Evolutionary conservation across 2,329 filamentous ascomycete species (phyloP).

Genomic region (Aureobasidium subglaciale): DNA sequence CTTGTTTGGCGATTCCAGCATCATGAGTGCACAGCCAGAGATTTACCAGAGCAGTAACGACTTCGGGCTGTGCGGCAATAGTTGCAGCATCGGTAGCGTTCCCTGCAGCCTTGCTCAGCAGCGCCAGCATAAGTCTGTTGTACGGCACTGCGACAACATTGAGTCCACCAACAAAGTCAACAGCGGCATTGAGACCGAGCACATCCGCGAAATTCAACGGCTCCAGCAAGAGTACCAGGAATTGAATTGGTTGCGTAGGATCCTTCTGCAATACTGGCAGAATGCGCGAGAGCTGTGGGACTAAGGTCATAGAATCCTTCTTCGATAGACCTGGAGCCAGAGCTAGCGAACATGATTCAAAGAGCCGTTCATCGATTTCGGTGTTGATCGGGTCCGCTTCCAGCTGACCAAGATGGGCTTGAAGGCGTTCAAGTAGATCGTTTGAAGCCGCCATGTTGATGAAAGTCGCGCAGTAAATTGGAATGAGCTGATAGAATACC

Average conservation of each 20-base stretch:
- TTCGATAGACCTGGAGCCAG: slow-evolving; percentile 33
- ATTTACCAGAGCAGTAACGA: slow-evolving; percentile 48
- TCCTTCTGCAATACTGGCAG: slow-evolving; percentile 51
- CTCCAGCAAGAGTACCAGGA: slow-evolving; percentile 44
- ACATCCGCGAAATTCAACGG: slow-evolving; percentile 46
- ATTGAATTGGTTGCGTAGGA: slow-evolving; percentile 47
- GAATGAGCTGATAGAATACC: too few relatives aligned
- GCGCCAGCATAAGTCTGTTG: slow-evolving; percentile 48
- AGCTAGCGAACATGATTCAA: slow-evolving; percentile 46
- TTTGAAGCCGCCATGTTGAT: not conserved
- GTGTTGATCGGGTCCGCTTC: slow-evolving; percentile 36
- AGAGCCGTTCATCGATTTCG: slow-evolving; percentile 40
- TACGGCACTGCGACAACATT: slow-evolving; percentile 42
- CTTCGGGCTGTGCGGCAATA: slow-evolving; percentile 49
- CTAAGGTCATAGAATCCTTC: slow-evolving; percentile 27
- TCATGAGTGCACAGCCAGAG: slow-evolving; percentile 53
- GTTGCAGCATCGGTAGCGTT: slow-evolving; percentile 49
- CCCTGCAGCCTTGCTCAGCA: slow-evolving; percentile 50
- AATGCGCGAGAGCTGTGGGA: slow-evolving; percentile 43
- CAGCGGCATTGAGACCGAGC: slow-evolving; percentile 39
- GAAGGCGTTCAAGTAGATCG: slow-evolving; percentile 22
- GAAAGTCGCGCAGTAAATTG: not conserved
- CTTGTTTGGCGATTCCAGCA: slow-evolving; percentile 48
- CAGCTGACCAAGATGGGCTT: slow-evolving; percentile 39
- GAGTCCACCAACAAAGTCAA: slow-evolving; percentile 51